Conservation (phyloP, 2,329 filamentous ascomycete genomes). For the Neocucurbitaria cava region DNA sequence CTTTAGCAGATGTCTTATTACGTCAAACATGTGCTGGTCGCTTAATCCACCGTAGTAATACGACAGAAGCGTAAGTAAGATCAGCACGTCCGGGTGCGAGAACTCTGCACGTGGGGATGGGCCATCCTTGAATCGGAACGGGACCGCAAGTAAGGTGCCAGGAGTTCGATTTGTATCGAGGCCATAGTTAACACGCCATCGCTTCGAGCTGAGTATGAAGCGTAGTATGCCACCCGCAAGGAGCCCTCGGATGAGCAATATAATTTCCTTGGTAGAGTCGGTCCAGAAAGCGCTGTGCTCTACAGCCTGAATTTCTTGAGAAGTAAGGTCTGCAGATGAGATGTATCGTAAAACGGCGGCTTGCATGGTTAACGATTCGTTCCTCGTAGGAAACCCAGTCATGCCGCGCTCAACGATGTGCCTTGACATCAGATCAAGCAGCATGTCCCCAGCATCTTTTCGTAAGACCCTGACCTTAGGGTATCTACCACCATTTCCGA, state of each 20-base stretch:
- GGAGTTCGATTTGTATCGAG: conserved; percentile 58
- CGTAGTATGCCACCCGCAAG: conserved; percentile 62
- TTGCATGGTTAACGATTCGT: conserved; percentile 41
- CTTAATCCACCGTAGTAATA: conserved; percentile 71
- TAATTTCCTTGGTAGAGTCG: conserved; percentile 35
- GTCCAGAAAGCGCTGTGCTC: conserved; percentile 48
- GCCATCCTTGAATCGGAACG: conserved; percentile 70
- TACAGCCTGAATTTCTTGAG: conserved; percentile 33
- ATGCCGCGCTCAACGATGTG: conserved; percentile 56
- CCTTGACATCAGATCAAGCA: conserved; percentile 33
- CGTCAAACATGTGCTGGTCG: conserved; percentile 57
- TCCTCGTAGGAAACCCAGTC: conserved; percentile 53
- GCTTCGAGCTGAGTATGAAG: conserved; percentile 63
- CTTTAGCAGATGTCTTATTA: conserved; percentile 57
- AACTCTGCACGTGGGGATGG: conserved; percentile 70
- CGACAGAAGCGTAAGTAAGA: conserved; percentile 68
- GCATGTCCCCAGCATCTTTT: conserved; percentile 40
- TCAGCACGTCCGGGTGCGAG: conserved; percentile 71
- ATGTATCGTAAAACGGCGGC: conserved; percentile 56
- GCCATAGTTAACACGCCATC: conserved; percentile 72
- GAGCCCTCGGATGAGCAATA: conserved; percentile 63
- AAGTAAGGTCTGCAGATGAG: conserved; percentile 39
- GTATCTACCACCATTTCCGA: conserved; percentile 48
- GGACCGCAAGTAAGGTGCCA: conserved; percentile 62
- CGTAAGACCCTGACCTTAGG: conserved; percentile 60